Base-by-base conservation (phyloP, 257 asterid genomes). In the Solanum virginianum region DNA sequence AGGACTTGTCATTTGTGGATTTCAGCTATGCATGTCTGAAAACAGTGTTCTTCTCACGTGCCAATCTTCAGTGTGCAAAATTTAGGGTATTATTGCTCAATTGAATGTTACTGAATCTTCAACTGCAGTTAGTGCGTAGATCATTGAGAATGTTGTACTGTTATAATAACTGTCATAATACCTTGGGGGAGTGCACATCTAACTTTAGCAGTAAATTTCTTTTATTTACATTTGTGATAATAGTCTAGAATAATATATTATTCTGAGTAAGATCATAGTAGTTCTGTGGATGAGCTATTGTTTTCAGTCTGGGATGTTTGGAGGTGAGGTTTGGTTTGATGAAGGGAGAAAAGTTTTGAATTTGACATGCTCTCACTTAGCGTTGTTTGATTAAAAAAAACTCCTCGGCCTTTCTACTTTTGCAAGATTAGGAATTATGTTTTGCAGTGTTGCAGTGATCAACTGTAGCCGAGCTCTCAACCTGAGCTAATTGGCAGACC, bases 1-100 rank as follows among this genome's bases (percentile, higher is more conserved):
- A 95, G 98, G 98, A 96, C 85, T 92, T 96, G 86, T 94, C 98
- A 74, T 87, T 47, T 89, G 99, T 93, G 88, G 99, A 96, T 91
- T 96, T 96, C 93, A 94, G 99, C 85, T 94, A 91, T 88, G 98
- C 99, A 81, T 91, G 95, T 77, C 92, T 96, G n/a, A 93, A 90
- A 75, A 90, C 85, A 60, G 98, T 93, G 63, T 93, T 96, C 92
- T 94, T 96, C 86, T 96, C 98, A 83, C 96, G 98, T 82, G 97
- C 99, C 81, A 92, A 94, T 90, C 99, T 95, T 85, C 99, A 95
- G 80, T 89, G 94, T 85, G 98, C 99, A 56, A 94, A 95, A 87
- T 95, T 95, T 90, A 92, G 88, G 92, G 98, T 93, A 89, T 85
- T 80, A 85, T 74, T 81, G 26, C 81, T 72, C 57, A 45, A 45